These are phyloP conservation scores for Hamigera avellanea DNA, from an alignment of 495 filamentous ascomycete species.

Conservation along the genomic window DNA sequence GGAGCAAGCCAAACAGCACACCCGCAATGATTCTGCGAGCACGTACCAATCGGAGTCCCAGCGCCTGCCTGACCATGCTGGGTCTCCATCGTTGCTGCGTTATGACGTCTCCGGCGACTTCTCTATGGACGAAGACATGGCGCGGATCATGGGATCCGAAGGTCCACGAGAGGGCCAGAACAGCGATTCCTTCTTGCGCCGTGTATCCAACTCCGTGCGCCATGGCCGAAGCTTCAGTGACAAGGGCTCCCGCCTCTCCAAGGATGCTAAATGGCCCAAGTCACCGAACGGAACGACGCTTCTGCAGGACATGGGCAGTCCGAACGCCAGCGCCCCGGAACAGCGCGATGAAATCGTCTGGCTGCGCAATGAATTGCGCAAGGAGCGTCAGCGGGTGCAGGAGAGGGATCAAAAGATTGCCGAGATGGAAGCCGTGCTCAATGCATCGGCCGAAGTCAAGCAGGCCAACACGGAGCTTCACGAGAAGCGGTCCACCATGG, in stretches of 20 bases:
- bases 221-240: conserved; percentile 89
- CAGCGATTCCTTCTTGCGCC: conserved; percentile 61
- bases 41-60: conserved; percentile 29
- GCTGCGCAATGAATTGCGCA: conserved; percentile 66
- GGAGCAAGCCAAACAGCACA: conserved; percentile 13
- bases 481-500: conserved; percentile 92
- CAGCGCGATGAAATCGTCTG: conserved; percentile 58
- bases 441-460: conserved; percentile 67
- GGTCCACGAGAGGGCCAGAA: conserved; percentile 36
- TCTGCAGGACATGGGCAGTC: conserved; percentile 60
- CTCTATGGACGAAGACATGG: conserved; percentile 85
- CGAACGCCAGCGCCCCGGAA: conserved; percentile 50
- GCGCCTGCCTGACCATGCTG: conserved; percentile 3
- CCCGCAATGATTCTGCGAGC: conserved; percentile 45
- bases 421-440: conserved; percentile 66
- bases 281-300: conserved; percentile 58
- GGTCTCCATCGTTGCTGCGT: conserved; percentile 58
- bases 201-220: conserved; percentile 83
- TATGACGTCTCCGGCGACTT: conserved; percentile 68
- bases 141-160: conserved; percentile 65
- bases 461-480: conserved; percentile 74
- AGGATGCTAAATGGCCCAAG: conserved; percentile 53
- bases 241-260: conserved; percentile 37
- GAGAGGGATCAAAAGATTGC: conserved; percentile 69
- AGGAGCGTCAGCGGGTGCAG: conserved; percentile 65